Base-by-base conservation (phyloP, 163 green algal genomes). In the Scenedesmus sp. region DNA sequence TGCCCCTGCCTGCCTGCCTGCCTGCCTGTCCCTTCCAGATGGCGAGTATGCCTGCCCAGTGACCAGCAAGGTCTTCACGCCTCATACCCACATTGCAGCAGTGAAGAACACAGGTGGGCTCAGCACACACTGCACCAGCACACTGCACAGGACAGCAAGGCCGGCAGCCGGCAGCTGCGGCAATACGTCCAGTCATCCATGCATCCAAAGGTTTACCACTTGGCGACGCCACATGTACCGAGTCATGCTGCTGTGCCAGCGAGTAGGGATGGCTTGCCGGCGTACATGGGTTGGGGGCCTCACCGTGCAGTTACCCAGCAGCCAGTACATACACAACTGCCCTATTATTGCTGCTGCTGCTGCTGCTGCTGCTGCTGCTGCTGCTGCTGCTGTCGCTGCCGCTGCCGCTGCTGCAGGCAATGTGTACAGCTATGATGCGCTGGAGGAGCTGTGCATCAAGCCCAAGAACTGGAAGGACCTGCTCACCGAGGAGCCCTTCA, bases 81-180 rank as follows among this genome's bases (percentile, higher is more conserved):
- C 98, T 87, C 95, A 97, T 95, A 99, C 97, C 0, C 98, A 99
- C 96, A 99, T 99, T 85, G 98, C 98, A 42, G 98, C 98, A 12
- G 89, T 99, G 43, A 95, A 94, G 49, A 89, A 96, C 43, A 98
- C 96, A 4, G 83, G 81, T 59, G 65, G 30, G 65, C 7, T 5
- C 24, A 10, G 26, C 26, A 10, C 22, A 26, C 24, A 24, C 53
- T 26, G 53, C 53, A 65, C 9, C 53, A 65, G 2, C 9, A 65
- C 53, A 65, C 53, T 65, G 15, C 53, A 65, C 53, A 65, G 53
- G 10, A 56, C 46, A 18, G 46, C 46, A 56, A 10, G 7, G 10
- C 7, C 10, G 46, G 46, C 7, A 56, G 46, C 22, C 53, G 24
- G 9, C 53, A 65, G 53, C 53, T 26, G 10, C 2, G 22, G 51